Evolutionary conservation across 805 yeast genomes (phyloP), one percentile per base, ranked within the genome.

Genomic region (Limtongia smithiae): DNA sequence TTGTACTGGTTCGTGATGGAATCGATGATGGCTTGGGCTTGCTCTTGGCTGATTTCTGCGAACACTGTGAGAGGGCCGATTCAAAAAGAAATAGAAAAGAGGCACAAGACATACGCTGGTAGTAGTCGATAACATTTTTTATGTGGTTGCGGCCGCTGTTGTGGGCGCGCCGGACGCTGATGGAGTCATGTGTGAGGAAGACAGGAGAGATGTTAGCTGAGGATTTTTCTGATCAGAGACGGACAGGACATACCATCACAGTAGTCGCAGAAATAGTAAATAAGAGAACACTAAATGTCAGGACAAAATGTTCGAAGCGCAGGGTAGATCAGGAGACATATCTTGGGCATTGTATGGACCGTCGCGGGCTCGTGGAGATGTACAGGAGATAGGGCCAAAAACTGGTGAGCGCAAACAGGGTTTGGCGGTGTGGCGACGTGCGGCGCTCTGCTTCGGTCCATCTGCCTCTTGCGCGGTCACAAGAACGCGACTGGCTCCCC

Each of bases 141-240:
- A 85, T 71, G 66, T 88, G 96, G 65, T 85, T 82, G 59, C 78
- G 79, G 8, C 96, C 96, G 34, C 76, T 70, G 36, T 85, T 65
- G 66, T 88, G 96, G 36, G 88, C 81, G 61, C 83, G 82, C 20
- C 95, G 69, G 46, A 88, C 96, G 68, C 93, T 83, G 60, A 80
- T 71, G n/a, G 93, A 83, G 66, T 87, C 95, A 64, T 88, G 96
- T 1, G 96, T 88, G 50, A 89, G 70, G 60, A 83, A 83, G 17
- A 88, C 76, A 68, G 50, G 15, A 21, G 21, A 31, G 12, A 18
- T 8, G 27, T n/a, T n/a, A n/a, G n/a, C n/a, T n/a, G n/a, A n/a
- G n/a, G n/a, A 27, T 3, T 22, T 25, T 9, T 14, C 27, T 15
- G 28, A 39, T 11, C 4, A 22, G 25, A 12, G 12, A 40, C 4